Evolutionary conservation across 129 eudicot genomes (phyloP), one percentile per base, ranked within the genome.

Genomic region (Flaveria linearis): DNA sequence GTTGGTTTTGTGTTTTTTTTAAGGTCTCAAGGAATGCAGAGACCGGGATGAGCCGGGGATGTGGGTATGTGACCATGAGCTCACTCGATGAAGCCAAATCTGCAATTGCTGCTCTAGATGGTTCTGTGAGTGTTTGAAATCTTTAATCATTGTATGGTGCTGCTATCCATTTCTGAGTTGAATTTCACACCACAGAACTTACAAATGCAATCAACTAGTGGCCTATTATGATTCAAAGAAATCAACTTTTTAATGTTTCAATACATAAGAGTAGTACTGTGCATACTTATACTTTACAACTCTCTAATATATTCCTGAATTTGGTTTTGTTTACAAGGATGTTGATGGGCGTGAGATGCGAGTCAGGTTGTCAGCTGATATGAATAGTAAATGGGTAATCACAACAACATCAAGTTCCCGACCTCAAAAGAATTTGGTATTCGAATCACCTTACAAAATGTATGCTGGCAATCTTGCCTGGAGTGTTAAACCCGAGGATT

Each of bases 281-380:
- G 41, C 41, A 5, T 36, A 36, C 7, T 36, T 5, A 36, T 36
- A 36, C 41, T 36, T 36, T 36, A 36, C 41, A 36, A 36, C 7
- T 36, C 41, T 36, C 41, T 36, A 36, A 52, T 7, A 63, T 14
- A 30, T 33, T 15, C 69, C 46, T 63, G 42, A 30, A 63, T 28
- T 63, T 15, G 45, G 69, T 30, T 16, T 3, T 52, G 55, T 45
- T 36, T 71, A 4, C 18, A 76, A 85, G 88, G 88, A 85, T 47
- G 76, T 85, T 50, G 84, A 72, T 75, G 88, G 88, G 47, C 86
- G 88, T n/a, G 86, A 85, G 41, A 76, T 85, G 76, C 84, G 88
- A 51, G 88, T 85, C 20, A 78, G 74, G 47, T 75, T 85, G 51
- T 71, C 88, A 47, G 72, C 39, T 41, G 88, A 78, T 22, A 79